Evolutionary conservation across 202 grass and related monocot species (phyloP), one percentile per base, ranked within the genome.

Genomic region (Cymbopogon flexuosus): DNA sequence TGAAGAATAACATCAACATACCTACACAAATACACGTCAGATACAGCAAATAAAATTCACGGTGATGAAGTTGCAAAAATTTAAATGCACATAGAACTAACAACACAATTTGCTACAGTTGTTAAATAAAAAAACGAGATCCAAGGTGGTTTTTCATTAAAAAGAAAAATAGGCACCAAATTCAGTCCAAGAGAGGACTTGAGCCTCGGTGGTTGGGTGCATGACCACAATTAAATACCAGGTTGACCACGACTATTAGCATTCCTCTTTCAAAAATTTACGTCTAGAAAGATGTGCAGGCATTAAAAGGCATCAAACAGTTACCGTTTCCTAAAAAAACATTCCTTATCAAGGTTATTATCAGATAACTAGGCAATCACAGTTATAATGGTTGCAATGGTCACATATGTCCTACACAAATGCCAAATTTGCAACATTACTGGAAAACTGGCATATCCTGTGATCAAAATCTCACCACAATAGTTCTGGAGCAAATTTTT

Each of bases 1-100:
- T 99, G 96, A 87, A 99, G 96, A 87, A 98, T 98, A 74, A 98
- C 96, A 86, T 98, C 96, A 60, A 98, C 96, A 83, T 95, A 98
- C 96, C 96, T 98, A 85, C 65, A 88, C 67, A 78, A 78, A 82
- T 59, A 83, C 1, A 56, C 34, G 29, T 58, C 54, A 39, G 24
- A 70, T 81, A 36, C 8, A 29, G 29, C 5, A 23, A 33, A 75
- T n/a, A 27, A 76, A 81, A 1, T 9, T 22, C 7, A 71, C 61
- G 10, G 30, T 67, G 42, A 30, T 37, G 67, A 68, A 68, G 46
- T 49, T 88, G 66, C 52, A 69, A 0, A 75, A 42, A 35, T 33
- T n/a, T 60, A 79, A 86, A 61, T 41, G 49, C 27, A 5, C 54
- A 42, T 22, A 34, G 33, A 77, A 75, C 15, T 83, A 62, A 63